phyloP scores from a whole-genome alignment of 1,284 basidiomycete species.

The Gomphus sp. region DNA sequence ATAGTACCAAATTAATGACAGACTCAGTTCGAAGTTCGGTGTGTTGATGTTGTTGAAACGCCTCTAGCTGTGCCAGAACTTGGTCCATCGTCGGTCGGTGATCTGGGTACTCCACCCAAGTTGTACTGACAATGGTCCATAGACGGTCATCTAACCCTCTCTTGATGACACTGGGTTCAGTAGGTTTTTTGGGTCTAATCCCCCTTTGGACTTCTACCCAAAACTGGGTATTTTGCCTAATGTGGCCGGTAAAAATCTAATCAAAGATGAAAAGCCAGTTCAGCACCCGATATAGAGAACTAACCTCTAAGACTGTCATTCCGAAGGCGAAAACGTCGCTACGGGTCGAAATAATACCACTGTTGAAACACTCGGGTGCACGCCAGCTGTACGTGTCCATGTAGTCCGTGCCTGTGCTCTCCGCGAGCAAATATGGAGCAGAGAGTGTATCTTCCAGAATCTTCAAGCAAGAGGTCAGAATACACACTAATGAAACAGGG shows the following conservation, averaged over 20 bases:
- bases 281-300: slow-evolving; percentile 3
- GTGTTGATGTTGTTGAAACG: too few relatives aligned
- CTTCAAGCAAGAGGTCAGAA: too few relatives aligned
- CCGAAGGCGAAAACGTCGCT: slow-evolving; percentile 46
- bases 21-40: too few relatives aligned
- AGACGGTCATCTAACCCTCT: slow-evolving; percentile 39
- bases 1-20: too few relatives aligned
- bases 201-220: slow-evolving; percentile 34
- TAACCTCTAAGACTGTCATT: slow-evolving; percentile 48
- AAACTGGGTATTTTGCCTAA: slow-evolving; percentile 40
- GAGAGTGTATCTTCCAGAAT: too few relatives aligned
- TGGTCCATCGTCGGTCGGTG: slow-evolving; percentile 33
- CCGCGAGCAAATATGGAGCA: too few relatives aligned
- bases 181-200: slow-evolving; percentile 33
- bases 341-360: slow-evolving; percentile 34
- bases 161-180: slow-evolving; percentile 21
- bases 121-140: slow-evolving; percentile 35
- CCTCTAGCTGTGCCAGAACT: slow-evolving; percentile 15
- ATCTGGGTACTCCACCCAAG: slow-evolving; percentile 30
- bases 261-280: background rate
- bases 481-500: too few relatives aligned
- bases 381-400: slow-evolving; percentile 37
- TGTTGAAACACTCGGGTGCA: slow-evolving; percentile 44
- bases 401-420: too few relatives aligned
- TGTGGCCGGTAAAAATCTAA: too few relatives aligned